phyloP scores from a whole-genome alignment of 306 rosid species.

The Dalbergia cultrata region DNA sequence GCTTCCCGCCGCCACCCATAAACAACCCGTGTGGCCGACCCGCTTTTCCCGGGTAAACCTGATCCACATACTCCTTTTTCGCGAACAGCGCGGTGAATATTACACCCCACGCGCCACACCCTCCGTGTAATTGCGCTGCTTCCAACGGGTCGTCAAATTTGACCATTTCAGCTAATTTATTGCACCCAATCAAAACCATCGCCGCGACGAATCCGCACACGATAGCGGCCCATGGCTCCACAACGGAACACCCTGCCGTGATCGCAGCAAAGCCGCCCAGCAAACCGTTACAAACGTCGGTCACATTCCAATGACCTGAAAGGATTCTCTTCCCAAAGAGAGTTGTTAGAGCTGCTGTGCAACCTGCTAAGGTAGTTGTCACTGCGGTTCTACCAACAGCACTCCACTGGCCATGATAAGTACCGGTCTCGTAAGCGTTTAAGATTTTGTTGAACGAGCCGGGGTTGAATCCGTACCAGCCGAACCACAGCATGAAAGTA shows the following conservation, averaged over 20 bases:
- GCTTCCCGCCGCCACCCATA: slow-evolving; percentile 83
- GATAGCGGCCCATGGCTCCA: slow-evolving; percentile 94
- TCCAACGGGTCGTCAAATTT: slow-evolving; percentile 81
- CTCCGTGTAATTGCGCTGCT: slow-evolving; percentile 95
- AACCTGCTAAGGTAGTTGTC: slow-evolving; percentile 82
- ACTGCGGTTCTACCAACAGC: slow-evolving; percentile 94
- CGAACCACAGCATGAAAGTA: slow-evolving; percentile 92
- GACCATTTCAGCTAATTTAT: slow-evolving; percentile 68
- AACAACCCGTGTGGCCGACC: slow-evolving; percentile 67
- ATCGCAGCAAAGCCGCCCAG: slow-evolving; percentile 94
- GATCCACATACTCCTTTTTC: slow-evolving; percentile 63
- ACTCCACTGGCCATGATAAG: slow-evolving; percentile 85
- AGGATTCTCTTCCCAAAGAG: slow-evolving; percentile 79
- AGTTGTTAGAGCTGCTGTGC: slow-evolving; percentile 86
- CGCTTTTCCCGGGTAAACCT: slow-evolving; percentile 57
- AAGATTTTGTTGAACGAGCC: slow-evolving; percentile 81
- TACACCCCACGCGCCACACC: slow-evolving; percentile 97
- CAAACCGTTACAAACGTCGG: slow-evolving; percentile 86
- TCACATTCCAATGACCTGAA: slow-evolving; percentile 96
- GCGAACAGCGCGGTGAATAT: slow-evolving; percentile 89
- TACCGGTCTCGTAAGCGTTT: slow-evolving; percentile 47
- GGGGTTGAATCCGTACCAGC: slow-evolving; percentile 97
- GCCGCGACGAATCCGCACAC: slow-evolving; percentile 85
- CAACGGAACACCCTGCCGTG: slow-evolving; percentile 86
- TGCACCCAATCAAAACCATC: slow-evolving; percentile 65